Base-by-base conservation (phyloP, 495 filamentous ascomycete species). In the Talaromyces nanjingensis region DNA sequence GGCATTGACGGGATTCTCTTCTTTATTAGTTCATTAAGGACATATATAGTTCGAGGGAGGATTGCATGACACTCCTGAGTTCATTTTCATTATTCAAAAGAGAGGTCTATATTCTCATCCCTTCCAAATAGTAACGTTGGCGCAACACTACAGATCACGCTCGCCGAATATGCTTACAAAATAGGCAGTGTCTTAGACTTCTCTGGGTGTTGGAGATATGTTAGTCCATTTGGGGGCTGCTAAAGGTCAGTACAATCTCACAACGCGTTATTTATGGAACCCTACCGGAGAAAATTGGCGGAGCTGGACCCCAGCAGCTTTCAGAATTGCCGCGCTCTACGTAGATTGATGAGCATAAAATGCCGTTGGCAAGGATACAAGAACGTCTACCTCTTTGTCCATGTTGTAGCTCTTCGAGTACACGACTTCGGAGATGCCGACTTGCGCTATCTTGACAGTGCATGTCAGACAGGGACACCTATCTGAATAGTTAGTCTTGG, bases 391-490 rank as follows among this genome's bases (percentile, higher is more conserved):
- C 64, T 82, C 84, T 25, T 75, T 79, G 73, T 98, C 94, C 90
- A 98, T 96, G 65, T 90, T 91, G 69, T 98, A 98, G 6, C 91
- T 85, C 70, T 94, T 88, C 56, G 85, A 90, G 72, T 96, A 98
- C 29, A 98, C 94, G 27, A 98, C 94, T 78, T 98, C 94, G 24
- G 81, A 86, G 33, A 98, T 96, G 0, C 94, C 94, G 25, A 97
- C 91, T 75, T 98, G 94, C 7, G 89, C 87, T 69, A 98, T 97
- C 74, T 98, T 98, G 76, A 98, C 93, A 66, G 90, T 93, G 73
- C 94, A 98, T n/a, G 94, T 98, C 79, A 98, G 81, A 68, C 94
- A 98, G 12, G 94, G 94, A 69, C 94, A 98, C 18, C 84, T 87
- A 64, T 22, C 34, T 14, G 59, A 34, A 57, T 5, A 24, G 58